Percentiles rank a stretch among this genome's conserved stretches.
Evolutionary conservation across 1,284 basidiomycete genomes (phyloP).

Genomic region (Moesziomyces sp.): DNA sequence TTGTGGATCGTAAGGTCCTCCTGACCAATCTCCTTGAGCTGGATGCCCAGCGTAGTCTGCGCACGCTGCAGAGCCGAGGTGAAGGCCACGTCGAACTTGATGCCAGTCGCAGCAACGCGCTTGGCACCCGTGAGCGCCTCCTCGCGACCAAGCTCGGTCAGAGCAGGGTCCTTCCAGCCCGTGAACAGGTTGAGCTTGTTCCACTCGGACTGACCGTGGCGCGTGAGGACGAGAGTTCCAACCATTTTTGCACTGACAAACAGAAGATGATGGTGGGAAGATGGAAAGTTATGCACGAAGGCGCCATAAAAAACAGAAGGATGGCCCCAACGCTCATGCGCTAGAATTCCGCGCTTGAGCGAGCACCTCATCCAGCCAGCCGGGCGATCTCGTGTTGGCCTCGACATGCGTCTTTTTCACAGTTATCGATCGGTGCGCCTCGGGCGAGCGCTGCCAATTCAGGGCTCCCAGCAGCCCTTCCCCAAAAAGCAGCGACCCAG

Average conservation of each 20-base stretch:
- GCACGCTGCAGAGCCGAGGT: constrained; percentile 69
- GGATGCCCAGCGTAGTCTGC: constrained; percentile 69
- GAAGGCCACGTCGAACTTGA: constrained; percentile 68
- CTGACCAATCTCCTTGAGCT: constrained; percentile 69
- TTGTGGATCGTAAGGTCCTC: constrained; percentile 66
- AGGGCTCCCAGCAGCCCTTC: no score
- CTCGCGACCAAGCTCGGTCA: constrained; percentile 64
- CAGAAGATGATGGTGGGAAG: constrained; percentile 1
- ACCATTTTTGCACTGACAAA: constrained; percentile 25
- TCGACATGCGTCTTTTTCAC: neutral
- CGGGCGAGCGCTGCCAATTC: no score
- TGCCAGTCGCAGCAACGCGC: constrained; percentile 66
- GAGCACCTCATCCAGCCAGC: constrained; percentile 2
- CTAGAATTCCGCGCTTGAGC: neutral
- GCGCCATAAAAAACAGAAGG: neutral
- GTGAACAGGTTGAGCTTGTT: constrained; percentile 68
- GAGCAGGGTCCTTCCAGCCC: constrained; percentile 67
- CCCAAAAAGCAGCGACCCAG: no score
- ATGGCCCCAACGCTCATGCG: constrained; percentile 7
- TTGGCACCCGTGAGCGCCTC: constrained; percentile 66
- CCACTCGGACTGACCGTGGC: constrained; percentile 68
- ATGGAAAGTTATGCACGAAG: neutral
- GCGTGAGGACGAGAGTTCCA: constrained; percentile 66
- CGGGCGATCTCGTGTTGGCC: neutral
- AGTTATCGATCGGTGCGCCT: no score